Percentiles rank a stretch among this genome's conserved stretches.
Conservation (phyloP, 2,329 filamentous ascomycete species). For the Cladophialophora chaetospira region DNA sequence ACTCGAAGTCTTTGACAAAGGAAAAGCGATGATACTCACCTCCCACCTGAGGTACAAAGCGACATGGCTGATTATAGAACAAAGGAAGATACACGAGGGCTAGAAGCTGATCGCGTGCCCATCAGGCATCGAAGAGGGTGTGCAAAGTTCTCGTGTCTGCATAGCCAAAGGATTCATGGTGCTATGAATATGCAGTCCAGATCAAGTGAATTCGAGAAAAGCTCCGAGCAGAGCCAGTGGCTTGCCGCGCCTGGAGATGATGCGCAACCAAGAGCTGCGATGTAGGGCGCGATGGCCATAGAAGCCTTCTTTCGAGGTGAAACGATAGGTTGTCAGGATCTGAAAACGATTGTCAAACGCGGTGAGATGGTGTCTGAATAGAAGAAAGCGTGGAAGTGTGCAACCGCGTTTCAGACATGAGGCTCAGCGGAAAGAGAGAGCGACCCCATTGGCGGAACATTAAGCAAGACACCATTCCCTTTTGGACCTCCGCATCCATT, state of each 20-base stretch:
- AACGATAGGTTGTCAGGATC: slow-evolving; percentile 24
- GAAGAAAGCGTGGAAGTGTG: slow-evolving; percentile 10
- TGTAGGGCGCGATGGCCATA: slow-evolving; percentile 9
- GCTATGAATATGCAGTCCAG: slow-evolving; percentile 12
- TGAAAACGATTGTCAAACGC: slow-evolving; percentile 14
- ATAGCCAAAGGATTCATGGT: slow-evolving; percentile 7
- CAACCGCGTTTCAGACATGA: slow-evolving; percentile 25
- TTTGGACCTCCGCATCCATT: slow-evolving; percentile 6
- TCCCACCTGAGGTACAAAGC: slow-evolving; percentile 22
- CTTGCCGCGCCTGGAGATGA: slow-evolving; percentile 18
- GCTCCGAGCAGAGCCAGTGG: slow-evolving; percentile 31
- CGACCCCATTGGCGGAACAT: slow-evolving; percentile 19
- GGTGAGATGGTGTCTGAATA: slow-evolving; percentile 3
- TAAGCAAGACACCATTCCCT: slow-evolving; percentile 11
- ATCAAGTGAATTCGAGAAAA: slow-evolving; percentile 9
- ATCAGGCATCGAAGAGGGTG: background rate
- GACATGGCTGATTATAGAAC: slow-evolving; percentile 19
- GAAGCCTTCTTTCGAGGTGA: slow-evolving; percentile 12
- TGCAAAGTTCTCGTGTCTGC: slow-evolving; percentile 12
- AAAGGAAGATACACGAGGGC: background rate
- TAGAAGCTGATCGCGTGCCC: slow-evolving; percentile 7
- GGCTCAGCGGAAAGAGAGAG: slow-evolving; percentile 14
- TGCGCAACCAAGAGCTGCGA: slow-evolving; percentile 20
- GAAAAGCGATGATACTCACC: slow-evolving; percentile 17
- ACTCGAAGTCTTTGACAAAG: slow-evolving; percentile 19